These are phyloP conservation scores for Hypoxylon sp. DNA, from an alignment of 2,329 filamentous ascomycete genomes.

Conservation along the genomic window DNA sequence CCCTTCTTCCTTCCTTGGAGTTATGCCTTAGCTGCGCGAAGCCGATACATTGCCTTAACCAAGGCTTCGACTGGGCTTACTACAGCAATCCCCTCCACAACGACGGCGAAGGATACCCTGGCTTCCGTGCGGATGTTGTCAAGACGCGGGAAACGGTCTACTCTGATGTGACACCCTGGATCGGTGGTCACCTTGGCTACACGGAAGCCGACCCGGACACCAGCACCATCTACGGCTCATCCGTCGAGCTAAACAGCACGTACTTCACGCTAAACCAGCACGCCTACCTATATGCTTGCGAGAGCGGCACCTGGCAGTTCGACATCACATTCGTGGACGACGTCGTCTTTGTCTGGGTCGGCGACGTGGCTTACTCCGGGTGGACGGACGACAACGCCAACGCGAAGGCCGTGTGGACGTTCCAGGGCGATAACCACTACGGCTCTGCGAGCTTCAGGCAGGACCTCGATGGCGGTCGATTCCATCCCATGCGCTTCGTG, in stretches of 20 bases:
- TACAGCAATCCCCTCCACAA: constrained; percentile 46
- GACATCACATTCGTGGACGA: constrained; percentile 45
- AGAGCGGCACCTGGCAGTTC: constrained; percentile 47
- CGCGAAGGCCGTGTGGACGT: constrained; percentile 41
- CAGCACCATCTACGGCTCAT: constrained; percentile 34
- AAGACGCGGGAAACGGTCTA: constrained; percentile 40
- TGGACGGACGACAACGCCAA: constrained; percentile 48
- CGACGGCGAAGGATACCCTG: constrained; percentile 43
- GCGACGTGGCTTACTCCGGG: constrained; percentile 42
- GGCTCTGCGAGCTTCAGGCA: constrained; percentile 39
- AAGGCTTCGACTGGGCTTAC: constrained; percentile 48
- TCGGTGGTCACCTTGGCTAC: constrained; percentile 37
- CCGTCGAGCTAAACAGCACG: constrained; percentile 33
- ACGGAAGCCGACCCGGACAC: constrained; percentile 9
- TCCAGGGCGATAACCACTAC: constrained; percentile 33
- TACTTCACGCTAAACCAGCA: constrained; percentile 50
- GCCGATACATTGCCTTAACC: constrained; percentile 41
- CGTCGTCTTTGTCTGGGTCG: constrained; percentile 41
- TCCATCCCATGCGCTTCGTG: constrained; percentile 38
- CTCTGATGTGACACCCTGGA: constrained; percentile 34
- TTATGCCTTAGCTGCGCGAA: constrained; percentile 41
- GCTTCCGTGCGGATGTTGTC: constrained; percentile 43
- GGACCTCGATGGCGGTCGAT: constrained; percentile 33
- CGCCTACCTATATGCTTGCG: constrained; percentile 49
- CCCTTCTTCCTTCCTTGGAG: constrained; percentile 19